phyloP scores from a whole-genome alignment of 805 yeast species.

The Ogataea neopini region DNA sequence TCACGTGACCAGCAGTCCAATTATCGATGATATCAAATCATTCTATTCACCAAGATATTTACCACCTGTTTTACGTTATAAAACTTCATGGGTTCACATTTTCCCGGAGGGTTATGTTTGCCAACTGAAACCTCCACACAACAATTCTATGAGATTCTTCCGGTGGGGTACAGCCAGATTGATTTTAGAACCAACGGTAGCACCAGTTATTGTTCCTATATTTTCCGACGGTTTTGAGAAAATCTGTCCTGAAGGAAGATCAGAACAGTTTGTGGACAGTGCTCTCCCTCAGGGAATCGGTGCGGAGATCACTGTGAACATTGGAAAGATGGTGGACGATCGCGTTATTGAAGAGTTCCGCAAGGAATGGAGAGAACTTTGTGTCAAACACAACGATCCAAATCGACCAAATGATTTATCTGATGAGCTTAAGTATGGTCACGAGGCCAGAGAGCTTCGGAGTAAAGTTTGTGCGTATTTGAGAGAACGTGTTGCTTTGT shows the following conservation, averaged over 20 bases:
- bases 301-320: slow-evolving; percentile 61
- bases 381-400: slow-evolving; percentile 53
- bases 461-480: slow-evolving; percentile 68
- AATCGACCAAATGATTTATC: slow-evolving; percentile 58
- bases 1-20: slow-evolving; percentile 3
- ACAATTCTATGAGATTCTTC: slow-evolving; percentile 89
- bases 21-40: slow-evolving; percentile 17
- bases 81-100: slow-evolving; percentile 88
- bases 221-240: slow-evolving; percentile 85
- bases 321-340: slow-evolving; percentile 74
- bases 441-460: slow-evolving; percentile 65
- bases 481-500: slow-evolving; percentile 57
- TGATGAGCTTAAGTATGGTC: slow-evolving; percentile 60
- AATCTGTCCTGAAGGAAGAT: slow-evolving; percentile 75
- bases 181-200: slow-evolving; percentile 74
- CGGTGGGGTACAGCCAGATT: slow-evolving; percentile 93
- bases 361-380: slow-evolving; percentile 65
- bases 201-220: slow-evolving; percentile 87
- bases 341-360: slow-evolving; percentile 59
- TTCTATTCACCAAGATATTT: slow-evolving; percentile 38
- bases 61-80: slow-evolving; percentile 59
- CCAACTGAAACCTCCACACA: slow-evolving; percentile 76
- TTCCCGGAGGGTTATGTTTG: slow-evolving; percentile 95
- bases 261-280: slow-evolving; percentile 54
- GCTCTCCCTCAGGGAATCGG: slow-evolving; percentile 66